Evolutionary conservation across 352 stramenopile genomes (phyloP), one percentile per base, ranked within the genome.

Genomic region (Globisporangium acanthophoron): DNA sequence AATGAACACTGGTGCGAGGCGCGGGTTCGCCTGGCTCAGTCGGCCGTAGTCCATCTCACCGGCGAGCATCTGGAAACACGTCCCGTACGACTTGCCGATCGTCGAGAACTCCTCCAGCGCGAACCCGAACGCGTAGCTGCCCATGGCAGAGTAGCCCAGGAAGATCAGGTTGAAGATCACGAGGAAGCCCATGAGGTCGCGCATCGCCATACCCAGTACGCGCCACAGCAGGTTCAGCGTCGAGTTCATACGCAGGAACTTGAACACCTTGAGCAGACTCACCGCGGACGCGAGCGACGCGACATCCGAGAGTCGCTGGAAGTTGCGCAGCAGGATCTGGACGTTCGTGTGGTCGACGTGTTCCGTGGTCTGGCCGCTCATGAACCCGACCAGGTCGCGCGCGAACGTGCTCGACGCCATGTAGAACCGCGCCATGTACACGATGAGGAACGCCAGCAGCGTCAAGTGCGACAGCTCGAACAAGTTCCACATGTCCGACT

Each of bases 91-190:
- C 59, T 83, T 86, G 41, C 71, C 76, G 50, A 95, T 90, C 8
- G 80, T 90, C 41, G 80, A 91, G 54, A 92, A 95, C 53, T 94
- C 84, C 65, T 90, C 76, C 8, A 93, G 60, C 21, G 84, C 75
- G 59, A 89, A 92, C 0, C 86, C 86, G 59, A 95, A 95, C 1
- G 84, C 84, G 55, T 87, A 92, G 59, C 70, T 87, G 48, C 86
- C 86, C 84, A 95, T 94, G 12, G 79, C 72, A 29, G 86, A 89
- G 60, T 93, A 95, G 20, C 84, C 85, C 15, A 94, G 50, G 53
- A 95, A 95, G 52, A 95, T 95, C 35, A 93, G 59, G 58, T 90
- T 87, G 59, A 95, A 95, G 64, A 95, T 95, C 47, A 95, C 82
- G 15, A 95, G 65, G 56, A 94, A 95, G 43, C 82, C 86, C 83